phyloP scores from a whole-genome alignment of 805 yeast genomes.

The Saccharomycopsis selenospora region DNA sequence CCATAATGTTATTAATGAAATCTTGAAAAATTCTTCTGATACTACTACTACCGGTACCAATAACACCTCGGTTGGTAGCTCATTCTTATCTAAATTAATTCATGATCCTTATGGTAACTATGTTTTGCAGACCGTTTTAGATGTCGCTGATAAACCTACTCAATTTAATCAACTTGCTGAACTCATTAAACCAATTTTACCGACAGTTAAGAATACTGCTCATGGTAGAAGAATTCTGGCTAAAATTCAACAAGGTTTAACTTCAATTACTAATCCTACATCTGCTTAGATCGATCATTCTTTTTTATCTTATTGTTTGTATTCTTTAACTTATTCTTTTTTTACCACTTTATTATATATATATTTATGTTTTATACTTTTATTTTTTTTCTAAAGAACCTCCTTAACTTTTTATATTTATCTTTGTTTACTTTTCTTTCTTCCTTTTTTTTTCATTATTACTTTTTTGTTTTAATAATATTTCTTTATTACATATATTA shows the following conservation, averaged over 20 bases:
- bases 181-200: conserved; percentile 64
- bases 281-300: not conserved
- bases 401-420: too few species aligned
- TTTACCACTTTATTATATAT: not conserved
- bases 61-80: conserved; percentile 23
- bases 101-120: conserved; percentile 93
- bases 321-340: not conserved
- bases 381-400: too few species aligned
- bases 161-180: conserved; percentile 51
- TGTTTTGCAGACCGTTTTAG: conserved; percentile 88
- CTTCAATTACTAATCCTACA: not conserved
- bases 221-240: conserved; percentile 91
- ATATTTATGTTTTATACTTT: too few species aligned
- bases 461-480: too few species aligned
- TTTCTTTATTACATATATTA: too few species aligned
- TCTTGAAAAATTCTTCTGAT: conserved; percentile 31
- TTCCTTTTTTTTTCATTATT: too few species aligned
- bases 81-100: conserved; percentile 44
- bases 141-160: conserved; percentile 37
- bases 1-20: conserved; percentile 44
- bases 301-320: too few species aligned
- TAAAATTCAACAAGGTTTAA: conserved; percentile 35
- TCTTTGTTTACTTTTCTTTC: too few species aligned
- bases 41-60: conserved; percentile 23
- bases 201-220: conserved; percentile 80